Base-by-base conservation (phyloP, 2,329 filamentous ascomycete genomes). In the Cadophora malorum region DNA sequence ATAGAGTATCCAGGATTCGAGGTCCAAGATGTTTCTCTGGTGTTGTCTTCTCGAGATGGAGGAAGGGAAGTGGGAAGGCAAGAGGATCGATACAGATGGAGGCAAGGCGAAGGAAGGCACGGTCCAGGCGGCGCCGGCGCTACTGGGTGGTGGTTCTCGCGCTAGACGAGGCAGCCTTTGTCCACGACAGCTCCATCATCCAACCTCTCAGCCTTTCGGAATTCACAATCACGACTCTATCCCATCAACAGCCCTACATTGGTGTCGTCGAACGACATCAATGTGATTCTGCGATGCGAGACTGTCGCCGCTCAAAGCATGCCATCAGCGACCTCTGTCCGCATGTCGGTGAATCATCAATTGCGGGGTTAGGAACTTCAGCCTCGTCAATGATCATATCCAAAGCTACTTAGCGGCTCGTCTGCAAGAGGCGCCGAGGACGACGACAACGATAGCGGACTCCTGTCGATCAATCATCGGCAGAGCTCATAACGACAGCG, bases 291-390 rank as follows among this genome's bases (percentile, higher is more conserved):
- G 6, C 45, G 19, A n/a, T 14, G 25, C 1, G 9, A n/a, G 52
- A n/a, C 52, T 55, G 10, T n/a, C 28, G 12, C 12, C 28, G 6
- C 28, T 12, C 49, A 25, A 31, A 12, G 10, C 31, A 31, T 19
- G 25, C 23, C 4, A 31, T 49, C n/a, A 10, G 21, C 45, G n/a
- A 49, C n/a, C 19, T 8, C 45, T 7, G 7, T 4, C 33, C 14
- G 33, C 55, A 21, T 23, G 10, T n/a, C 55, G 9, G 21, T 41
- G 35, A 59, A 16, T 45, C 21, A 59, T 41, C 56, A 63, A 67
- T 33, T 67, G 68, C 68, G 65, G 68, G 68, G 68, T 56, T 16
- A 41, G 21, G 23, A 35, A 28, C 41, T 47, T 67, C 66, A 64
- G 66, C 53, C 58, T 65, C 62, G 52, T 52, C 67, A 10, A 50